Percentiles rank a stretch among this genome's conserved stretches.
phyloP scores from a whole-genome alignment of 768 basidiomycete species.

The Lactifluus subvellereus region DNA sequence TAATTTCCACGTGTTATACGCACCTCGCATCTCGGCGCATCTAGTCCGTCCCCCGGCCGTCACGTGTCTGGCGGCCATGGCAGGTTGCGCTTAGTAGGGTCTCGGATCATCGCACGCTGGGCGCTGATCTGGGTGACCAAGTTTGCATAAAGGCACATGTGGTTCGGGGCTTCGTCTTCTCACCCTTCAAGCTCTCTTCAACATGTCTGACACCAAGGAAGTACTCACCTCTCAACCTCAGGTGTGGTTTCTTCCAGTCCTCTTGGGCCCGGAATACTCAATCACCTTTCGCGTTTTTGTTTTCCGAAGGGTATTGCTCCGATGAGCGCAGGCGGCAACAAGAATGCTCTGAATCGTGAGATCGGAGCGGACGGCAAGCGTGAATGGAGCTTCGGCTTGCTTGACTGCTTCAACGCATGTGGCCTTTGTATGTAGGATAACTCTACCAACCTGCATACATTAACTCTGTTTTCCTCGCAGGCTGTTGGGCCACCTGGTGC shows the following conservation, averaged over 20 bases:
- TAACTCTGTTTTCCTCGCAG: constrained; percentile 24
- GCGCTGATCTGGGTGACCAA: no score
- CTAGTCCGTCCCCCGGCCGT: no score
- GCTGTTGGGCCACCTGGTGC: constrained; percentile 35
- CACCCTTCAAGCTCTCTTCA: neutral
- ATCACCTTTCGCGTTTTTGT: no score
- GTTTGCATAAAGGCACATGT: no score
- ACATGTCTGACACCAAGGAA: neutral
- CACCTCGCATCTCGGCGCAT: no score
- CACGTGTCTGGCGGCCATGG: no score
- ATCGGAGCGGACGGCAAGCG: constrained; percentile 31
- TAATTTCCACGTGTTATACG: no score
- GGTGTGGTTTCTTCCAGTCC: neutral
- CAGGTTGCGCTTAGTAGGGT: no score
- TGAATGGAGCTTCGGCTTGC: constrained; percentile 31
- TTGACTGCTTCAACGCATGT: constrained; percentile 24
- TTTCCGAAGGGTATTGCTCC: neutral
- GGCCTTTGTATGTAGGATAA: constrained; percentile 26
- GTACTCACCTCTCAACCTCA: neutral
- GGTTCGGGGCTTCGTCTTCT: no score
- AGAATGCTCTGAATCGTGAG: constrained; percentile 27
- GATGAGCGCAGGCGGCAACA: constrained; percentile 16
- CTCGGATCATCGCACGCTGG: no score
- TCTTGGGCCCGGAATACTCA: neutral
- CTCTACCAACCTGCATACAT: neutral